Percentiles rank a stretch among this genome's conserved stretches.
phyloP scores from a whole-genome alignment of 2,329 filamentous ascomycete genomes.

The Sclerotinia glacialis region DNA sequence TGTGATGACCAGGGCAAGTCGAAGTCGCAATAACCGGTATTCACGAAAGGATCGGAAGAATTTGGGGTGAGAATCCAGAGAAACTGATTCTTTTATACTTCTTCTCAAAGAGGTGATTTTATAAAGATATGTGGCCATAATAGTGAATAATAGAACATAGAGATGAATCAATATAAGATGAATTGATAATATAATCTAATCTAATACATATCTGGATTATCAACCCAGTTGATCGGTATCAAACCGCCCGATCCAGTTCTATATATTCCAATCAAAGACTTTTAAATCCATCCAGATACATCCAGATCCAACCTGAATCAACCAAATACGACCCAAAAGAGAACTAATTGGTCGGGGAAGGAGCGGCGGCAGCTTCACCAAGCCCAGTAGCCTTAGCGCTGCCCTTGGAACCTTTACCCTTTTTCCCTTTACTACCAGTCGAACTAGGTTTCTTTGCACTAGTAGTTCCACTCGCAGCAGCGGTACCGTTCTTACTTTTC shows the following conservation, averaged over 20 bases:
- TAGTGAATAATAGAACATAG: too few relatives aligned
- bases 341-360: neutral
- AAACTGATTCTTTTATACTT: too few relatives aligned
- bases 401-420: neutral
- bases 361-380: neutral
- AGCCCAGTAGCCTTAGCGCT: neutral
- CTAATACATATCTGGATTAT: neutral
- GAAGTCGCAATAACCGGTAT: too few relatives aligned
- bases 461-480: conserved; percentile 3
- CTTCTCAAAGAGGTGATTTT: too few relatives aligned
- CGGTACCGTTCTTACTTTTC: conserved; percentile 27
- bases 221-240: neutral
- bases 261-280: neutral
- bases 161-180: too few relatives aligned
- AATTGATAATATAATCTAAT: neutral
- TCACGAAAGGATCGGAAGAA: too few relatives aligned
- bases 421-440: neutral
- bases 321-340: too few relatives aligned
- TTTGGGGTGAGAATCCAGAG: too few relatives aligned
- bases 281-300: neutral
- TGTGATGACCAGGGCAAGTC: too few relatives aligned
- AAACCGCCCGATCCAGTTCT: neutral
- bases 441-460: neutral
- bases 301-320: neutral
- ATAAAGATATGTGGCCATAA: too few relatives aligned